Conservation (phyloP, 495 filamentous ascomycete species). For the Podospora comata region DNA sequence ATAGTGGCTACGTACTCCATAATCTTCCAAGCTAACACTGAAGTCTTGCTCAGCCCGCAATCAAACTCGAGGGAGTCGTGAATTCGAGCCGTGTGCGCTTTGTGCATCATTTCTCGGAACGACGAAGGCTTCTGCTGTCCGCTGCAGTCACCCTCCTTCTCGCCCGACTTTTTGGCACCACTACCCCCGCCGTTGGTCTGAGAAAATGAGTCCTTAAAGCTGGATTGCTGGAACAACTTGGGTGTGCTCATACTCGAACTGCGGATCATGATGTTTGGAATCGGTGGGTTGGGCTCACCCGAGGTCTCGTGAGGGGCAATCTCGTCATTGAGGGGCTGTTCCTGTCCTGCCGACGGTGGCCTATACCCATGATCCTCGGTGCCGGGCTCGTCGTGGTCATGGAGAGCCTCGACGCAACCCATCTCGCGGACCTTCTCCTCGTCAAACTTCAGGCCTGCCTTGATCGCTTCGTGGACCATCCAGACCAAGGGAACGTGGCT, state of each 20-base stretch:
- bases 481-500: slow-evolving; percentile 76
- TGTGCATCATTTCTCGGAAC: slow-evolving; percentile 54
- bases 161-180: neutral
- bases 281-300: slow-evolving; percentile 1
- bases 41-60: slow-evolving; percentile 55
- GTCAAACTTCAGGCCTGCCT: slow-evolving; percentile 71
- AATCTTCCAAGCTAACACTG: slow-evolving; percentile 70
- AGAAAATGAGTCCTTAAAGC: slow-evolving; percentile 8
- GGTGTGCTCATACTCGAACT: slow-evolving; percentile 31
- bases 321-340: neutral
- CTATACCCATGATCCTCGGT: slow-evolving; percentile 8
- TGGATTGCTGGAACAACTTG: slow-evolving; percentile 22
- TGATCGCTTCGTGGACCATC: slow-evolving; percentile 79
- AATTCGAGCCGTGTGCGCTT: slow-evolving; percentile 59
- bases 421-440: slow-evolving; percentile 62
- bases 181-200: neutral
- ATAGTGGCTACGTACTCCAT: slow-evolving; percentile 56
- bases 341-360: neutral
- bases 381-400: slow-evolving; percentile 8
- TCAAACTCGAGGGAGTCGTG: slow-evolving; percentile 73
- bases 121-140: slow-evolving; percentile 30
- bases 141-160: slow-evolving; percentile 4
- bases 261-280: slow-evolving; percentile 40
- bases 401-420: slow-evolving; percentile 48
- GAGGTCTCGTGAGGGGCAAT: neutral